phyloP scores from a whole-genome alignment of 2,329 filamentous ascomycete species.

The Emmonsia crescens region DNA sequence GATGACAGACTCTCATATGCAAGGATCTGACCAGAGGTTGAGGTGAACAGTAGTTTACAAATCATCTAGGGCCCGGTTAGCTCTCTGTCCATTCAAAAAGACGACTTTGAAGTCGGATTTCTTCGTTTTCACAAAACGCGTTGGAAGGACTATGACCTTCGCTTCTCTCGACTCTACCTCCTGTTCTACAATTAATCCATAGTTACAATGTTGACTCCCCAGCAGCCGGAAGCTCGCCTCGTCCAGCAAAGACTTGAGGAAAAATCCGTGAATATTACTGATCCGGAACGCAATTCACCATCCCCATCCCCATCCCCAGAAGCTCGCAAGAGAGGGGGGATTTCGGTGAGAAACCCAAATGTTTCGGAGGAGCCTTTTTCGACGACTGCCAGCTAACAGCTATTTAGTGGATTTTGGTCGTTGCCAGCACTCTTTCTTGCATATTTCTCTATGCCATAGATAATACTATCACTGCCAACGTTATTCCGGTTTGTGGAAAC shows the following conservation, averaged over 20 bases:
- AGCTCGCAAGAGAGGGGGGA: neutral
- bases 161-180: neutral
- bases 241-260: neutral
- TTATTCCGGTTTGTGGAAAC: neutral
- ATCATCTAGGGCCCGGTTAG: no score
- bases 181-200: neutral
- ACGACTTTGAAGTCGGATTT: neutral
- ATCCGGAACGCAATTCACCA: neutral
- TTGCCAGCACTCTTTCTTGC: neutral
- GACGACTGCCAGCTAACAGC: neutral
- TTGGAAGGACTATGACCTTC: neutral
- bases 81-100: neutral
- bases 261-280: neutral
- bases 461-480: neutral
- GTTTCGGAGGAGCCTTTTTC: no score
- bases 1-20: no score
- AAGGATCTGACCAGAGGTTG: no score
- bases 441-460: neutral
- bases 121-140: neutral
- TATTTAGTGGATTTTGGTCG: neutral
- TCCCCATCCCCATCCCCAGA: neutral
- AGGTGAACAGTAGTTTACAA: no score
- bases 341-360: neutral
- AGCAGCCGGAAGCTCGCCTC: neutral
- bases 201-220: neutral